Evolutionary conservation across 306 rosid species (phyloP).

Genomic region (Vigna trinervia): DNA sequence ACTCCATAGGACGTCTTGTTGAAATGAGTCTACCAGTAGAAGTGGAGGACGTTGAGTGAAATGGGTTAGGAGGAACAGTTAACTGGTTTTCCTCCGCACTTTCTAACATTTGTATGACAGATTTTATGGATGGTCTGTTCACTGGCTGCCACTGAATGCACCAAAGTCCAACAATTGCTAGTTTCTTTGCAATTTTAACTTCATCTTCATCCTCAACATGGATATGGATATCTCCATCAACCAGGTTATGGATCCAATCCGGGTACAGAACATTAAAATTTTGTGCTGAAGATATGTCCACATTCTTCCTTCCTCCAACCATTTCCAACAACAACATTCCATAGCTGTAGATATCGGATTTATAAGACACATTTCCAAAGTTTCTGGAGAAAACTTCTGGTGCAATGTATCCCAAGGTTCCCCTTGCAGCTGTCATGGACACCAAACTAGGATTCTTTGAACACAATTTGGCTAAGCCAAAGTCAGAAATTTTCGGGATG

Average conservation of each 20-base stretch:
- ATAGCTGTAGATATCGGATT: background rate
- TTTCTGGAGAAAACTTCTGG: constrained; percentile 2
- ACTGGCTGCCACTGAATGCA: background rate
- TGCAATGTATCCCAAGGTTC: constrained; percentile 10
- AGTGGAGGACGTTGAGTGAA: background rate
- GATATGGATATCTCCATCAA: background rate
- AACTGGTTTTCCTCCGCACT: background rate
- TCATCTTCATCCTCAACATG: background rate
- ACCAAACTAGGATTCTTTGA: background rate
- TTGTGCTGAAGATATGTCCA: background rate
- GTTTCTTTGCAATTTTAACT: background rate
- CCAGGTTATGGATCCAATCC: background rate
- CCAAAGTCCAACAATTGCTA: background rate
- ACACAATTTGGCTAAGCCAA: background rate
- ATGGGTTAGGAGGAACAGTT: background rate
- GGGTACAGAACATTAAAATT: background rate
- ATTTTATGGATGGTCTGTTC: background rate
- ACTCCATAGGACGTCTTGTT: background rate
- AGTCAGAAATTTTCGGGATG: background rate
- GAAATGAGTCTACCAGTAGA: background rate
- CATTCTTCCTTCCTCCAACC: constrained; percentile 8
- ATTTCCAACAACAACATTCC: background rate
- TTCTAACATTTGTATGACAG: background rate
- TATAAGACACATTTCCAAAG: constrained; percentile 2
- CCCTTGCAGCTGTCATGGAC: background rate